phyloP scores from a whole-genome alignment of 768 basidiomycete species.

The Termitomyces bulborhizus region DNA sequence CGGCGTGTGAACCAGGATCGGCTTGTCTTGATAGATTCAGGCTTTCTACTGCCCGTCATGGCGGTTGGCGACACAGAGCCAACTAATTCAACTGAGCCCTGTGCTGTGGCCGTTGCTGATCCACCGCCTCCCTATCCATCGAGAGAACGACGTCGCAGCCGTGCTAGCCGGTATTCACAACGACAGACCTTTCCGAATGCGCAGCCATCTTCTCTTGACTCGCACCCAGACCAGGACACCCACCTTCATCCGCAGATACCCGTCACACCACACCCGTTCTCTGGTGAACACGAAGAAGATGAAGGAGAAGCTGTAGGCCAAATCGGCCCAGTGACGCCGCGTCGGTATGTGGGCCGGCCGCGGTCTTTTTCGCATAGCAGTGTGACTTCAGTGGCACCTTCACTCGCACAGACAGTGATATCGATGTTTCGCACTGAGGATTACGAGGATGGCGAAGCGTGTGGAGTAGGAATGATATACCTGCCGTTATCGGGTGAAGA shows the following conservation, averaged over 20 bases:
- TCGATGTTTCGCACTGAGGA: constrained; percentile 60
- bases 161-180: constrained; percentile 19
- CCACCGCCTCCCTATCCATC: constrained; percentile 72
- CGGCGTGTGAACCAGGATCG: constrained; percentile 2
- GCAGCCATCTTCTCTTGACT: constrained; percentile 26
- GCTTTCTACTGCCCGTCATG: constrained; percentile 2
- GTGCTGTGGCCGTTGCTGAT: constrained; percentile 24
- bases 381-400: constrained; percentile 49
- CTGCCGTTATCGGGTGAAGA: constrained; percentile 9
- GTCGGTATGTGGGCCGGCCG: constrained; percentile 27
- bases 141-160: constrained; percentile 33
- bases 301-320: constrained; percentile 9
- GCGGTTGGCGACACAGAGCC: background rate
- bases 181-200: constrained; percentile 21
- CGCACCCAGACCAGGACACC: constrained; percentile 22
- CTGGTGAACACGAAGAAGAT: constrained; percentile 18
- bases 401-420: constrained; percentile 61
- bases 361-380: constrained; percentile 58
- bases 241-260: constrained; percentile 17
- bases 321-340: constrained; percentile 13
- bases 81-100: background rate
- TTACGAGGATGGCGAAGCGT: constrained; percentile 23
- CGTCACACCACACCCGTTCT: background rate
- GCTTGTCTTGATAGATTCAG: background rate
- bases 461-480: constrained; percentile 9